Evolutionary conservation across 2,329 filamentous ascomycete genomes (phyloP).

Genomic region (Fusarium xyrophilum): DNA sequence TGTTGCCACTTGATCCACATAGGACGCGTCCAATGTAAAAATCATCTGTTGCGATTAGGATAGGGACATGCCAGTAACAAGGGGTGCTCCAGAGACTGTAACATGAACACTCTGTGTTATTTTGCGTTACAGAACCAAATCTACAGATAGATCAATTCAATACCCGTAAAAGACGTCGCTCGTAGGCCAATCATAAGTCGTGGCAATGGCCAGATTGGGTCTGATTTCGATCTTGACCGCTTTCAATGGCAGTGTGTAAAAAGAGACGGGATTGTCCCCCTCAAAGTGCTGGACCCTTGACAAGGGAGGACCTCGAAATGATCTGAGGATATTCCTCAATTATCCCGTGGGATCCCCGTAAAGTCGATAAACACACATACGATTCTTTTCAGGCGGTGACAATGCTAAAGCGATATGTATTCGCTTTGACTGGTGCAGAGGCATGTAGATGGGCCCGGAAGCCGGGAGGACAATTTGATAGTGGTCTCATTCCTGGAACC

Average conservation of each 20-base stretch:
- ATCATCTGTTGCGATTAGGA: constrained; percentile 34
- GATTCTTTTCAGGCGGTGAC: constrained; percentile 30
- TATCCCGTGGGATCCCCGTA: constrained; percentile 36
- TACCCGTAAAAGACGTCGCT: not conserved
- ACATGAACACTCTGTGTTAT: not conserved
- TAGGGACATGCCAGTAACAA: constrained; percentile 23
- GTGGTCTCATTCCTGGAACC: constrained; percentile 50
- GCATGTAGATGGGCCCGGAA: constrained; percentile 40
- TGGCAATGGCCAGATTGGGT: constrained; percentile 11
- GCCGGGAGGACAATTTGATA: constrained; percentile 41
- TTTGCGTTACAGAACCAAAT: constrained; percentile 11
- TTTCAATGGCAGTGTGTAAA: constrained; percentile 15
- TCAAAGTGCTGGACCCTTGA: constrained; percentile 9
- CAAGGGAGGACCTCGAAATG: constrained; percentile 25
- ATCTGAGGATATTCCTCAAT: constrained; percentile 35
- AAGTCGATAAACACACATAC: constrained; percentile 22
- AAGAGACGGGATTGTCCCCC: constrained; percentile 1
- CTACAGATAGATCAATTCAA: constrained; percentile 21
- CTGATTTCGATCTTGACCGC: constrained; percentile 34
- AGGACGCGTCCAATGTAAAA: constrained; percentile 33
- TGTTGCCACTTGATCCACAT: constrained; percentile 33
- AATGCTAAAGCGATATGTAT: constrained; percentile 8
- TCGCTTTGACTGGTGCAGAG: constrained; percentile 24
- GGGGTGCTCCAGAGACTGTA: constrained; percentile 14
- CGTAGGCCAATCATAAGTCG: not conserved